Evolutionary conservation across 1,139 yeast genomes (phyloP), one percentile per base, ranked within the genome.

Genomic region (Saccharomyces uvarum): DNA sequence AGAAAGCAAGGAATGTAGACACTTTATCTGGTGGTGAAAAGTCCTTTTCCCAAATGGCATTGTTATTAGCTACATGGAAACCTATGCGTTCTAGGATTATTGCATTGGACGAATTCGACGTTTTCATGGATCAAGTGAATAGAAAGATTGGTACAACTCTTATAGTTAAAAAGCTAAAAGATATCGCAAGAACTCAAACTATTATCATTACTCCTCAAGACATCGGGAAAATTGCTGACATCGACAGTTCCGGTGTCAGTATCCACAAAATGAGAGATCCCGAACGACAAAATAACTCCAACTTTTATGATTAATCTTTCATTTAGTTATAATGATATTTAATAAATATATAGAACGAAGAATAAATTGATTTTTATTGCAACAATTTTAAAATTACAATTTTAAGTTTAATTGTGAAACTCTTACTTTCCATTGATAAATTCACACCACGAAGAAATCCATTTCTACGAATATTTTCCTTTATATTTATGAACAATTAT

Each of bases 1-100:
- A 77, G 48, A 77, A 77, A 46, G 76, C 79, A 50, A 76, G 97
- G 62, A 83, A 86, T 46, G 89, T 88, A 13, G 89, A 84, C 59
- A 86, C 97, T 0, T 77, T 93, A 38, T 89, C 97, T 0, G 99
- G 99, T 44, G 99, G 99, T 48, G 99, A 95, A 68, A 91, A 91
- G 68, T 89, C 97, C 1, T 93, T 87, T 68, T 83, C 97, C 0
- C 99, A 95, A 68, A 84, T 93, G 60, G 88, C 97, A 0, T 77
- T 95, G 56, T 73, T 95, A 52, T 76, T 91, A 57, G 87, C 98
- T 0, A 87, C 95, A 49, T 95, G 99, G 99, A 83, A 83, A 59
- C 85, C 89, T 27, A 90, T 93, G 96, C 83, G 86, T 56, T 84
- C 96, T 0, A 81, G 86, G 57, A 79, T 95, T 24, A 79, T 96